Percentiles rank a stretch among this genome's conserved stretches.
Conservation (phyloP, 768 basidiomycete genomes). For the Kwoniella europaea region DNA sequence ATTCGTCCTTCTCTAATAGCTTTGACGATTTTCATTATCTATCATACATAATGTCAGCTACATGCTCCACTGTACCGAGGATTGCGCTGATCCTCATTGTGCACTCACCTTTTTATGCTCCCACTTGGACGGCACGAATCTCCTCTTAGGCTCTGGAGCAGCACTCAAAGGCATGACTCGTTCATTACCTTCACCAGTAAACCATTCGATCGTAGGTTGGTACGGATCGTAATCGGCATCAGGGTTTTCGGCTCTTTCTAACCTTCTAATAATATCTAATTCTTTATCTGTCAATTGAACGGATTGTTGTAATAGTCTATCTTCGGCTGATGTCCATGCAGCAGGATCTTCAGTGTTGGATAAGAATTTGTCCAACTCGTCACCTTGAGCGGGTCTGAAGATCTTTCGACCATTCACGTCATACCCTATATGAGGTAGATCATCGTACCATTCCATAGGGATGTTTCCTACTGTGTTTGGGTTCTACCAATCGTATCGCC, state of each 20-base stretch:
- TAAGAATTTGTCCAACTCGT: constrained; percentile 96
- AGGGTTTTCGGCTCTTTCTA: constrained; percentile 90
- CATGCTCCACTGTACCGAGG: constrained; percentile 61
- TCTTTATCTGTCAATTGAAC: constrained; percentile 87
- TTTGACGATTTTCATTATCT: constrained; percentile 99
- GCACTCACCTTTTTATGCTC: constrained; percentile 90
- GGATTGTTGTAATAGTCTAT: constrained; percentile 82
- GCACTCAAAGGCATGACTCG: constrained; percentile 90
- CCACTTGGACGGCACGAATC: constrained; percentile 98
- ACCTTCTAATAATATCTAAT: constrained; percentile 87
- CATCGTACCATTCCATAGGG: constrained; percentile 99
- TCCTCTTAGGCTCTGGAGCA: constrained; percentile 91
- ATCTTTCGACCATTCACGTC: constrained; percentile 92
- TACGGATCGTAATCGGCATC: constrained; percentile 90
- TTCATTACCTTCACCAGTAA: constrained; percentile 92
- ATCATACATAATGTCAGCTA: constrained; percentile 73
- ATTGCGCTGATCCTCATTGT: too few relatives aligned
- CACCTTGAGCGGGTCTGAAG: constrained; percentile 88
- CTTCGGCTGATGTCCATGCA: constrained; percentile 91
- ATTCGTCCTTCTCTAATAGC: constrained; percentile 97
- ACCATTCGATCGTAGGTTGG: constrained; percentile 93
- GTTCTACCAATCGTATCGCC: constrained; percentile 62
- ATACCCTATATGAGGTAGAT: constrained; percentile 98
- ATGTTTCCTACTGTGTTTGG: constrained; percentile 95
- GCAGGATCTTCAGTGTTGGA: constrained; percentile 88